A percentile compares a stretch with the other conserved stretches of the same genome.
Conservation (phyloP, 306 rosid species). For the Canavalia ensiformis region DNA sequence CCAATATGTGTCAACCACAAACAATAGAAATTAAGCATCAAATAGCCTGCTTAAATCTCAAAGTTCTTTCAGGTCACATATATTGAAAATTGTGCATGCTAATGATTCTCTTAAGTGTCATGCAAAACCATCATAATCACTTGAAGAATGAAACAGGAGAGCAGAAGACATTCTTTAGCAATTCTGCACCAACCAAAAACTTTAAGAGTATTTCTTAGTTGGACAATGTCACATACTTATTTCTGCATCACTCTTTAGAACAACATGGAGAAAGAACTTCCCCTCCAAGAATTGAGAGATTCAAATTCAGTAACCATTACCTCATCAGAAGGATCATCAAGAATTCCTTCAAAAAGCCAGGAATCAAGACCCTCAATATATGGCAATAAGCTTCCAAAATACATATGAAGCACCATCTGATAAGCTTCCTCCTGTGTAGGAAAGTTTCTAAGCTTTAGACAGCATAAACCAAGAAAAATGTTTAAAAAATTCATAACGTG, state of each 20-base stretch:
- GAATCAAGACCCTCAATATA: conserved; percentile 94
- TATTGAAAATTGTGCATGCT: conserved; percentile 6
- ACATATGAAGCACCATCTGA: conserved; percentile 83
- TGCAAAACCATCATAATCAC: conserved; percentile 32
- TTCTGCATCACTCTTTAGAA: conserved; percentile 6
- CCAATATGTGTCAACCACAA: conserved; percentile 27
- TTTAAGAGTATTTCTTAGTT: conserved; percentile 22
- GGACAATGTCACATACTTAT: conserved; percentile 26
- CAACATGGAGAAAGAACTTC: conserved; percentile 20
- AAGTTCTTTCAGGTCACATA: conserved; percentile 16
- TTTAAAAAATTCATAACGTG: conserved; percentile 39
- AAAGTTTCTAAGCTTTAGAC: conserved; percentile 47
- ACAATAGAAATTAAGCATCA: conserved; percentile 30
- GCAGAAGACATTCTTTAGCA: conserved; percentile 16
- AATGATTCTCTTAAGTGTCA: conserved; percentile 27
- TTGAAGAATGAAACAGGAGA: conserved; percentile 33
- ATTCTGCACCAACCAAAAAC: conserved; percentile 32
- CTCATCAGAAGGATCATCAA: conserved; percentile 96
- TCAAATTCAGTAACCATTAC: conserved; percentile 57
- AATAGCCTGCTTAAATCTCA: conserved; percentile 12
- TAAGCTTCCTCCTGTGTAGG: conserved; percentile 83
- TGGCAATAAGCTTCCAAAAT: conserved; percentile 89
- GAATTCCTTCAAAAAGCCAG: conserved; percentile 98
- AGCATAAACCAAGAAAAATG: conserved; percentile 46
- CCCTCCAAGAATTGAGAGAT: conserved; percentile 32